phyloP scores from a whole-genome alignment of 768 basidiomycete species.

The Rhodotorula babjevae region DNA sequence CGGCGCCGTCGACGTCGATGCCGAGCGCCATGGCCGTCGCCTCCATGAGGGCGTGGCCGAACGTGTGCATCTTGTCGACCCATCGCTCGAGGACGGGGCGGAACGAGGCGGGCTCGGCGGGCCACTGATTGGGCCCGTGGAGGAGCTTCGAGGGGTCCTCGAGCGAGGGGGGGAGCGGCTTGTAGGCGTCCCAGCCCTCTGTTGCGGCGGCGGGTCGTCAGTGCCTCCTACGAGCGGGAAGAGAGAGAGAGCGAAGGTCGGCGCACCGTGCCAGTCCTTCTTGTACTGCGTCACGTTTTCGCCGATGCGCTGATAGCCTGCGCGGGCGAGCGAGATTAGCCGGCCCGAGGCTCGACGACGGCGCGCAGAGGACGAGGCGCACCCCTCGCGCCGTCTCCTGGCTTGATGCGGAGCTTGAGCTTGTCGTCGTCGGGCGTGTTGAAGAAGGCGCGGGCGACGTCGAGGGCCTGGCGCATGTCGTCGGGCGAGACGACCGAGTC shows the following conservation, averaged over 20 bases:
- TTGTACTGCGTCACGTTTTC: conserved; percentile 84
- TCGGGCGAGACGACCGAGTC: conserved; percentile 56
- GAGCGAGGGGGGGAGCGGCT: conserved; percentile 53
- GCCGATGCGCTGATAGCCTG: conserved; percentile 73
- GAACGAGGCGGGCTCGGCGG: conserved; percentile 57
- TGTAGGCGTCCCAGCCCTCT: not conserved
- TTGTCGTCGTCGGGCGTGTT: conserved; percentile 68
- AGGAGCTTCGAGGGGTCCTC: conserved; percentile 45
- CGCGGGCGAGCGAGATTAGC: not conserved
- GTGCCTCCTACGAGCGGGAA: too few relatives aligned
- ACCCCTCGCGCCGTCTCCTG: conserved; percentile 76
- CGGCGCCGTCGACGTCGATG: conserved; percentile 60
- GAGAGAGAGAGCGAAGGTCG: too few relatives aligned
- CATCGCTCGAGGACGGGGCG: conserved; percentile 60
- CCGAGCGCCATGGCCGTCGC: conserved; percentile 84
- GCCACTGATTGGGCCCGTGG: conserved; percentile 88
- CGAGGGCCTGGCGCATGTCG: conserved; percentile 63
- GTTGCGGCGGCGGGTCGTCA: too few relatives aligned
- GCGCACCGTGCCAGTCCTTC: conserved; percentile 52
- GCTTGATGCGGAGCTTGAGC: conserved; percentile 62
- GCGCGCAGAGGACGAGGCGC: too few relatives aligned
- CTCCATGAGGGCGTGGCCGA: conserved; percentile 78
- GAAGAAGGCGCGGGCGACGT: conserved; percentile 70
- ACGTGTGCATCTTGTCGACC: conserved; percentile 72
- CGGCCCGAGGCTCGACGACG: too few relatives aligned